Evolutionary conservation across 179 eudicot genomes (phyloP), one percentile per base, ranked within the genome.

Genomic region (Heliamphora pulchella): DNA sequence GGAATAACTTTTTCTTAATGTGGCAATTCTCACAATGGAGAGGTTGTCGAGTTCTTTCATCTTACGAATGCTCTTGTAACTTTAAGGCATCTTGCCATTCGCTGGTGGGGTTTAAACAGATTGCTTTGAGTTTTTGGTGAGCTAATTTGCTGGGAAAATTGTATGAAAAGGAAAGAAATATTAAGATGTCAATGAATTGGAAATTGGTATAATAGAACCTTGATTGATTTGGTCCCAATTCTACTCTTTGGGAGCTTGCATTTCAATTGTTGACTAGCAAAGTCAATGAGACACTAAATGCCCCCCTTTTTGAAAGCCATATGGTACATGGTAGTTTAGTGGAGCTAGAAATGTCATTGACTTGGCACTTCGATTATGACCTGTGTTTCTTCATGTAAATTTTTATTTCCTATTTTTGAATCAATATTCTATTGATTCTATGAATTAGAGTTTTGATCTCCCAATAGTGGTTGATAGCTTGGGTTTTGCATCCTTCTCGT

Each of bases 1-100:
- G 79, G 57, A 47, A 41, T 31, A 39, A 53, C 43, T 51, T 51
- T 8, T 31, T 50, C 61, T 2, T 72, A 20, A 65, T n/a, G 58
- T 72, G 58, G 76, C 51, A 48, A 71, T 47, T 31, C 4, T 73
- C 61, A 73, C 8, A 48, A 72, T 72, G 50, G 44, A 72, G 22
- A 14, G 9, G 22, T 20, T 73, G 43, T 51, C 31, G 2, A 18
- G 76, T 8, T 53, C 14, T 73, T 53, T 18, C 62, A 57, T 53
- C 41, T 20, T 41, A 3, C 17, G 54, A 50, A 44, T 47, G 57
- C 57, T 71, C 9, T 2, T 6, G 17, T 51, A 53, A 51, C n/a
- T 73, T 53, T 11, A 47, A 18, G n/a, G 59, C 43, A 72, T 51
- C 44, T 22, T 31, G 13, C 17, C 44, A 39, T 22, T 73, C 13